Evolutionary conservation across 495 filamentous ascomycete species (phyloP), one percentile per base, ranked within the genome.

Genomic region (Penicillium chermesinum): DNA sequence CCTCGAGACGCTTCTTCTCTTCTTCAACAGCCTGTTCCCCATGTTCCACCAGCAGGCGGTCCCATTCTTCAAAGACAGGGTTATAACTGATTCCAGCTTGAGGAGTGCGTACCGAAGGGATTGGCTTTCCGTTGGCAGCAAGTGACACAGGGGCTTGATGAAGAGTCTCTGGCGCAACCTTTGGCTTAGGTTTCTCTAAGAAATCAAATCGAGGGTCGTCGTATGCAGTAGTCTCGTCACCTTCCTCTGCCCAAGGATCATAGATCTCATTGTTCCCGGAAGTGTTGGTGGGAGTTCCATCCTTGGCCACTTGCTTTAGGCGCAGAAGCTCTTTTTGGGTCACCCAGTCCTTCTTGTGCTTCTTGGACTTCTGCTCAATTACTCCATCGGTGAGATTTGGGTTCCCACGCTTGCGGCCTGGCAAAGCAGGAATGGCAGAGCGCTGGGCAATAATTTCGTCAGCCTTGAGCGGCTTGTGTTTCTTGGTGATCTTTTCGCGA

Each of bases 381-480:
- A 94, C 72, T 15, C 88, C 89, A 59, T 85, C 79, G 27, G 75
- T 78, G 6, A 80, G 62, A 13, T 67, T 74, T 7, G 67, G 61
- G 34, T 75, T 80, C 12, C 77, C 55, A 21, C 93, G 82, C 67
- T 96, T 98, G 50, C 83, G 78, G 25, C 78, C 74, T 17, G 85
- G 77, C 1, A 97, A 79, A 3, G 84, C 83, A 0, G 88, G 85
- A 17, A 96, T 77, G 3, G 81, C 86, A 32, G 89, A 94, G 34
- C 93, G 81, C 52, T 82, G 76, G 3, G 88, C 84, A 43, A 98
- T 80, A 48, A 98, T 97, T 63, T 96, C 86, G 53, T 97, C 90
- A 43, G 83, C 77, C 67, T 88, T 95, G 44, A 97, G 78, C 10
- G 78, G 73, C 65, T 93, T 95, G 61, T 82, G 74, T 35, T 66